Percentiles rank a stretch among this genome's conserved stretches.
Evolutionary conservation across 2,329 filamentous ascomycete genomes (phyloP).

Genomic region (Microcyclosporella mali): DNA sequence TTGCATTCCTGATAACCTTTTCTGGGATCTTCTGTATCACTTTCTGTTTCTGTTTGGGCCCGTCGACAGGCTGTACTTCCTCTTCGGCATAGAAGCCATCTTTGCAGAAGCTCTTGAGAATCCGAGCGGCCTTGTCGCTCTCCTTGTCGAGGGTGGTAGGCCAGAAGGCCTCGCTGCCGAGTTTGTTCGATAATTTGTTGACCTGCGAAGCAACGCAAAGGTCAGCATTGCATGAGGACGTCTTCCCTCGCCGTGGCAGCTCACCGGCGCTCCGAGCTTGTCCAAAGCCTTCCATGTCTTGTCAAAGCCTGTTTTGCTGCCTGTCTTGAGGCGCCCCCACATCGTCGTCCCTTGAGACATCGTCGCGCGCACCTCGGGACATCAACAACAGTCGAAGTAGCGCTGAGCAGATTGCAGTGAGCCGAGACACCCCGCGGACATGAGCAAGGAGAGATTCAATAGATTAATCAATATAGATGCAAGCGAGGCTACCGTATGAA

Average conservation of each 20-base stretch:
- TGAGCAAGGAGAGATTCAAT: background rate
- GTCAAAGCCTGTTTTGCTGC: slow-evolving; percentile 63
- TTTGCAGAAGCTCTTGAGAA: slow-evolving; percentile 83
- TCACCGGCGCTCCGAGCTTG: slow-evolving; percentile 62
- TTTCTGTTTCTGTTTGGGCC: slow-evolving; percentile 55
- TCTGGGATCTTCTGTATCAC: slow-evolving; percentile 78
- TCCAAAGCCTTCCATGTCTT: slow-evolving; percentile 63
- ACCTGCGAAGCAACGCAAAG: no score
- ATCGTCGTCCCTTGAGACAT: slow-evolving; percentile 30
- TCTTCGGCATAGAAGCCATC: slow-evolving; percentile 63
- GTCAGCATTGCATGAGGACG: no score
- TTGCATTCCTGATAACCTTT: slow-evolving; percentile 77
- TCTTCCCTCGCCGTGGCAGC: no score
- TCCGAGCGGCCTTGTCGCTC: slow-evolving; percentile 84
- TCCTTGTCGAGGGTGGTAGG: slow-evolving; percentile 80
- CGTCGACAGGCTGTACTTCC: slow-evolving; percentile 40
- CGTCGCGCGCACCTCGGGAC: background rate
- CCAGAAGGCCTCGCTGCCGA: slow-evolving; percentile 79
- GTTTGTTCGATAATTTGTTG: slow-evolving; percentile 73
- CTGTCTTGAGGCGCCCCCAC: slow-evolving; percentile 51
- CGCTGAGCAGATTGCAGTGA: no score
- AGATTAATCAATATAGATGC: background rate
- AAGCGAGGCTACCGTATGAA: background rate
- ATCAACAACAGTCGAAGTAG: no score
- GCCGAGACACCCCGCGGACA: background rate